Percentiles rank a stretch among this genome's conserved stretches.
These are phyloP conservation scores for Stephania japonica DNA, from an alignment of 164 flowering plant genomes.

Conservation along the genomic window DNA sequence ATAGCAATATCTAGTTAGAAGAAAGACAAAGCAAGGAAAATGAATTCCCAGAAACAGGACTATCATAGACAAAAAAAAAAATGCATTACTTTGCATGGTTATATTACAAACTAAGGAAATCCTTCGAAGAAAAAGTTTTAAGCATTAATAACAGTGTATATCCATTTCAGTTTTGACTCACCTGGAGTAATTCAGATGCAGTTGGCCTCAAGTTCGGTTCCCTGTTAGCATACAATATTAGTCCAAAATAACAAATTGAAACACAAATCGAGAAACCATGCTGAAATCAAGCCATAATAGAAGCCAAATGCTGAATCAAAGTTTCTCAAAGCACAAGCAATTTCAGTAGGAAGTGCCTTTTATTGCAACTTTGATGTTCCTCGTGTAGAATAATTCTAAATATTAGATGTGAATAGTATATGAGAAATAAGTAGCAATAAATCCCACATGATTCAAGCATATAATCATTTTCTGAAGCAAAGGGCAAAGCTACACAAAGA, in stretches of 20 bases:
- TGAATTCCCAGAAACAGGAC: no score
- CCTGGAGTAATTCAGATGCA: slow-evolving; percentile 68
- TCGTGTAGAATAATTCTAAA: background rate
- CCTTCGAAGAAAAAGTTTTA: background rate
- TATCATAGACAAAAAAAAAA: background rate
- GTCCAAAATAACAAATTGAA: background rate
- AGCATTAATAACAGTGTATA: background rate
- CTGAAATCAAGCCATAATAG: background rate
- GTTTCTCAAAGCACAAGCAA: background rate
- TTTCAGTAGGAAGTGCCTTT: background rate
- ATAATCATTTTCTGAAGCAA: background rate
- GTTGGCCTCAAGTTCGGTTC: slow-evolving; percentile 55
- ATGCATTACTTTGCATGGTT: background rate
- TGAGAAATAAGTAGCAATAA: background rate
- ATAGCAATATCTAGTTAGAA: background rate
- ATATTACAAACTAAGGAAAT: background rate
- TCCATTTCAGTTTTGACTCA: slow-evolving; percentile 18
- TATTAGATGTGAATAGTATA: background rate
- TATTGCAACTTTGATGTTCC: slow-evolving; percentile 1
- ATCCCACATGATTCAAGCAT: background rate
- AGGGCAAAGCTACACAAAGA: background rate
- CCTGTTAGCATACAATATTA: slow-evolving; percentile 32
- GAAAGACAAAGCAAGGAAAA: background rate
- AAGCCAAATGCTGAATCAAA: background rate
- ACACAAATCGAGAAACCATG: background rate